Percentiles rank a stretch among this genome's conserved stretches.
Conservation (phyloP, 1,284 basidiomycete genomes). For the Kwoniella shivajii region DNA sequence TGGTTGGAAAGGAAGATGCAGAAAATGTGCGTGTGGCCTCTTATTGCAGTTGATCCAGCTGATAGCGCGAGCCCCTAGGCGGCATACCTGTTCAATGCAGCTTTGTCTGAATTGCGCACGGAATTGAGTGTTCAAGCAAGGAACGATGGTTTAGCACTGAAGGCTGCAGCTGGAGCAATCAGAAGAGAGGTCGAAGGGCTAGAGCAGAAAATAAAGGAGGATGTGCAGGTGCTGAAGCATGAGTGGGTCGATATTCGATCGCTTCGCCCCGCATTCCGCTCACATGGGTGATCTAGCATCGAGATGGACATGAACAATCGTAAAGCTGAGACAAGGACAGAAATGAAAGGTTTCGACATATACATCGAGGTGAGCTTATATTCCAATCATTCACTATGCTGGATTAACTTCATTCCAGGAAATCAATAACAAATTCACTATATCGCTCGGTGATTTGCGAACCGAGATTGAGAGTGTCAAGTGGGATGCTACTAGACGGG, state of each 20-base stretch:
- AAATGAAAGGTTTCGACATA: conserved; percentile 84
- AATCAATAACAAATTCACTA: conserved; percentile 80
- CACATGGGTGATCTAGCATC: conserved; percentile 57
- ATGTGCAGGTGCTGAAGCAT: conserved; percentile 83
- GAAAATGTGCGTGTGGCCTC: conserved; percentile 73
- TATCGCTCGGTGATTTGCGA: conserved; percentile 79
- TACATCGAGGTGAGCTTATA: conserved; percentile 71
- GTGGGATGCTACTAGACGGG: conserved; percentile 87
- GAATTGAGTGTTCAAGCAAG: conserved; percentile 81
- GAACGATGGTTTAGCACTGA: conserved; percentile 80
- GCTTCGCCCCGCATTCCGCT: neutral
- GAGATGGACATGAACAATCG: conserved; percentile 95
- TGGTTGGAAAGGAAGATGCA: conserved; percentile 78
- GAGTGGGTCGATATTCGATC: conserved; percentile 64
- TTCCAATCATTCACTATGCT: neutral
- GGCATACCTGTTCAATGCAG: conserved; percentile 94
- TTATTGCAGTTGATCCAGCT: neutral
- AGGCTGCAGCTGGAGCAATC: conserved; percentile 71
- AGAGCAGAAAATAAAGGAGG: conserved; percentile 91
- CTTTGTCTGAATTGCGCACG: conserved; percentile 84
- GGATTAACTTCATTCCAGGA: conserved; percentile 59
- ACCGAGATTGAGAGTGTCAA: conserved; percentile 84
- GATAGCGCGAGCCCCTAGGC: conserved; percentile 63
- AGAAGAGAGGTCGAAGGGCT: conserved; percentile 86
- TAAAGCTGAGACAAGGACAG: conserved; percentile 88